These are phyloP conservation scores for Acanthamoeba castellanii DNA, from an alignment of 208 protist genomes.

Conservation along the genomic window DNA sequence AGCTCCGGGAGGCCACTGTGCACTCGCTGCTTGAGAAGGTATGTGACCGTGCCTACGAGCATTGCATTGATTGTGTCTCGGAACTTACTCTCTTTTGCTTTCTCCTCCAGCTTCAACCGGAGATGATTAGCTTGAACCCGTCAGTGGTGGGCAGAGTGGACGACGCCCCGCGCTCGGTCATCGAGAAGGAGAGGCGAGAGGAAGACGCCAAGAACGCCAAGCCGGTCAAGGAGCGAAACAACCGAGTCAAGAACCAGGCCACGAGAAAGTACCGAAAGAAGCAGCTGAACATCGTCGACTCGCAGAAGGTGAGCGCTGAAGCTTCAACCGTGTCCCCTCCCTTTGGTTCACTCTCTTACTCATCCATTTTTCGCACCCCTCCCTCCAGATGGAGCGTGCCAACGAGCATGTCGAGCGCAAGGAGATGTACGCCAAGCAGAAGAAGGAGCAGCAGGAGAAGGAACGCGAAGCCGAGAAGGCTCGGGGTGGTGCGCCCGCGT, in stretches of 20 bases:
- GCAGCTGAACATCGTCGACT: conserved; percentile 64
- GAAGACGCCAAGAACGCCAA: conserved; percentile 2
- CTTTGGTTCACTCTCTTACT: neutral
- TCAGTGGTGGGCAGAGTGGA: conserved; percentile 82
- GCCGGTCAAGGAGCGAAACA: conserved; percentile 14
- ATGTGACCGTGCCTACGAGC: neutral
- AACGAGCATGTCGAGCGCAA: conserved; percentile 41
- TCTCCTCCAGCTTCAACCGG: conserved; percentile 82
- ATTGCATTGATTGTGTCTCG: neutral
- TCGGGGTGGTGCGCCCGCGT: neutral
- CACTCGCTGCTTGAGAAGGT: conserved; percentile 91
- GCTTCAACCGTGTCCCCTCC: neutral
- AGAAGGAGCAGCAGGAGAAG: neutral
- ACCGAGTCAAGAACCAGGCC: conserved; percentile 67
- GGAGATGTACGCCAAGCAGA: conserved; percentile 59
- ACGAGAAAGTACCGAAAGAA: conserved; percentile 63
- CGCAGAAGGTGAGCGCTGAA: conserved; percentile 26
- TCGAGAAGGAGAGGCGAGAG: conserved; percentile 64
- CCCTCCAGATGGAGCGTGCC: neutral
- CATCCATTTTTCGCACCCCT: neutral
- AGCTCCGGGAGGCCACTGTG: conserved; percentile 89
- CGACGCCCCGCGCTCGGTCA: conserved; percentile 20
- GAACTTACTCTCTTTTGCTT: neutral
- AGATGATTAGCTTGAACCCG: conserved; percentile 90
- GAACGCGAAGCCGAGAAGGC: neutral